These are phyloP conservation scores for Bipolaris zeicola DNA, from an alignment of 2,329 filamentous ascomycete genomes.

Conservation along the genomic window DNA sequence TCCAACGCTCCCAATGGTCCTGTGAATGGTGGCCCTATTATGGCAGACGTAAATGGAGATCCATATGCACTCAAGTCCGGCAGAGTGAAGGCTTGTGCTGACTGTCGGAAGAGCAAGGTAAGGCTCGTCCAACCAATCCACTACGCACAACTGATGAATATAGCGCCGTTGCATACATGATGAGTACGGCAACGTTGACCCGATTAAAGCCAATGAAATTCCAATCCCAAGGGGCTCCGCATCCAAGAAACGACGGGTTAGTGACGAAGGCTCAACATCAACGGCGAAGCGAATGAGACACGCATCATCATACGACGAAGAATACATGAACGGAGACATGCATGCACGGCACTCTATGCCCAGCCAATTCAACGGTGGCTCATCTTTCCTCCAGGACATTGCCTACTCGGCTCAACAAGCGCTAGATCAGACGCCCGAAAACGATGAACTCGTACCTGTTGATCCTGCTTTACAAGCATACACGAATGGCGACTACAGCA, in stretches of 20 bases:
- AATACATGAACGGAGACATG: conserved; percentile 29
- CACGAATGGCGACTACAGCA: conserved; percentile 22
- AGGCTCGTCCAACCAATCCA: conserved; percentile 28
- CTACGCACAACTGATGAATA: conserved; percentile 24
- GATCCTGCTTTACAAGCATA: conserved; percentile 38
- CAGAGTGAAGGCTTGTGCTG: conserved; percentile 67
- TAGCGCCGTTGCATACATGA: conserved; percentile 71
- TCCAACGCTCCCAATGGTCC: conserved; percentile 23
- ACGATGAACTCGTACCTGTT: conserved; percentile 36
- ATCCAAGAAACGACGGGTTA: conserved; percentile 60
- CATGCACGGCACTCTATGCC: conserved; percentile 33
- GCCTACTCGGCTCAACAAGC: conserved; percentile 41
- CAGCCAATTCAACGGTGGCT: conserved; percentile 26
- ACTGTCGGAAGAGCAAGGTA: conserved; percentile 72
- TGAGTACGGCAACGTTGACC: conserved; percentile 67
- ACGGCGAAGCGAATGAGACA: conserved; percentile 36
- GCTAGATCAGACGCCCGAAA: conserved; percentile 22
- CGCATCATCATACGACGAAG: conserved; percentile 33
- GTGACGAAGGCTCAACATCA: conserved; percentile 35
- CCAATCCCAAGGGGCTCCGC: conserved; percentile 63
- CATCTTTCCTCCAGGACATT: conserved; percentile 33
- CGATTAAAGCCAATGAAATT: conserved; percentile 65
- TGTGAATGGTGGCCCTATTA: conserved; percentile 39
- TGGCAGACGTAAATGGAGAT: conserved; percentile 45
- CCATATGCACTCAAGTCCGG: conserved; percentile 59